Evolutionary conservation across 2,329 filamentous ascomycete genomes (phyloP), one percentile per base, ranked within the genome.

Genomic region (Apiospora malaysiana): DNA sequence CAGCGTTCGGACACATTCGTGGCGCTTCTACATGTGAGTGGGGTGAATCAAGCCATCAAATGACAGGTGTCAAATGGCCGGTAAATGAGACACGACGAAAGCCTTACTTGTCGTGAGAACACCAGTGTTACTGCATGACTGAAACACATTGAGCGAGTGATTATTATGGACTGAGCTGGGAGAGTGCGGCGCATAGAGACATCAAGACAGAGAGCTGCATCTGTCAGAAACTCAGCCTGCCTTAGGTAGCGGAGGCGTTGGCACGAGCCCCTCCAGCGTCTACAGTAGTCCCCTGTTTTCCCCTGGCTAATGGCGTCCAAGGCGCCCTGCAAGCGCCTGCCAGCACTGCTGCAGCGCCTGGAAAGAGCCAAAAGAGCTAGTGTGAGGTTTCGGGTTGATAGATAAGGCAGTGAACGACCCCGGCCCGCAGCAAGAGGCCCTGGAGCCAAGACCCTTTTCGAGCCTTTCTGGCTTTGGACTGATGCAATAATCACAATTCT

Each of bases 361-460:
- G n/a, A 40, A 63, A n/a, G 32, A 40, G 56, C 56, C 40, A 32
- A 40, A 63, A n/a, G 32, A 40, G 56, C 56, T 63, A 63, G 56
- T 32, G 40, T 23, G 14, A 25, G 66, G 66, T 67, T 67, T 67
- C 66, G 66, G 45, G 42, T 67, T 67, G 66, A 67, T 46, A 45
- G 40, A 67, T 67, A 67, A 67, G 66, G 40, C 27, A 59, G 51
- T 59, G 51, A 59, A 16, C 27, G 27, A 59, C 51, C 51, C 51
- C 51, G 51, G 51, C 51, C 51, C 51, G 51, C 51, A n/a, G 27
- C 51, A n/a, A 59, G 21, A 12, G 2, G 16, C 6, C 27, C 51
- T 56, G 47, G 21, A 51, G n/a, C n/a, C 47, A 25, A 51, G n/a
- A 18, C 14, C 25, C 25, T 6, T 32, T 32, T 32, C 6, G 32